Evolutionary conservation across 495 filamentous ascomycete species (phyloP), one percentile per base, ranked within the genome.

Genomic region (Hypoxylon subgilvum): DNA sequence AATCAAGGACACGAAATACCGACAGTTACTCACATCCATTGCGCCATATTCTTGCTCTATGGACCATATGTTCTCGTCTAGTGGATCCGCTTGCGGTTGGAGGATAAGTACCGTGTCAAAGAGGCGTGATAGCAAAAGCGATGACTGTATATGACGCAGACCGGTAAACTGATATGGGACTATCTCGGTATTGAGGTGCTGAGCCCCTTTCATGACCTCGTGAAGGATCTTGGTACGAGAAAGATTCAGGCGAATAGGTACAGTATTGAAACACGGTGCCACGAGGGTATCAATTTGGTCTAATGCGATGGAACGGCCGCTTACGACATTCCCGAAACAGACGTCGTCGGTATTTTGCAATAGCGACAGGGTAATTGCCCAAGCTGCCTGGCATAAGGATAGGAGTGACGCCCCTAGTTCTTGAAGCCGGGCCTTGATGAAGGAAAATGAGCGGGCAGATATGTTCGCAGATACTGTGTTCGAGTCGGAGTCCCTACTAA

Each of bases 221-320:
- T 73, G 41, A 46, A 84, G 84, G 12, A 67, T 56, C 43, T 78
- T 51, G 42, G 66, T 17, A 36, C 49, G 8, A 45, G 72, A 65
- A n/a, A 86, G 43, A 22, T 82, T 67, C 45, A 88, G 69, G 14
- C 91, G 80, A n/a, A 91, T 72, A 1, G 92, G 91, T 16, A 96
- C 76, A 0, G 92, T 96, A 55, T 93, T 96, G 73, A 96, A 94
- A 66, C 90, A 91, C 1, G 92, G 92, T 1, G 88, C 86, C 16
- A 96, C 82, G 6, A 96, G 83, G 4, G 84, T 76, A 9, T 90
- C 82, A 21, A 93, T 77, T 3, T 79, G 78, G 17, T 87, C 78
- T 14, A 91, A 65, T 2, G 85, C 71, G 8, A 88, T 62, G 0
- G 84, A 85, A 27, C 90, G 83, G 1, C 90, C 91, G 61, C 82